Evolutionary conservation across 2,329 filamentous ascomycete species (phyloP).

Genomic region (Sporothrix pallida): DNA sequence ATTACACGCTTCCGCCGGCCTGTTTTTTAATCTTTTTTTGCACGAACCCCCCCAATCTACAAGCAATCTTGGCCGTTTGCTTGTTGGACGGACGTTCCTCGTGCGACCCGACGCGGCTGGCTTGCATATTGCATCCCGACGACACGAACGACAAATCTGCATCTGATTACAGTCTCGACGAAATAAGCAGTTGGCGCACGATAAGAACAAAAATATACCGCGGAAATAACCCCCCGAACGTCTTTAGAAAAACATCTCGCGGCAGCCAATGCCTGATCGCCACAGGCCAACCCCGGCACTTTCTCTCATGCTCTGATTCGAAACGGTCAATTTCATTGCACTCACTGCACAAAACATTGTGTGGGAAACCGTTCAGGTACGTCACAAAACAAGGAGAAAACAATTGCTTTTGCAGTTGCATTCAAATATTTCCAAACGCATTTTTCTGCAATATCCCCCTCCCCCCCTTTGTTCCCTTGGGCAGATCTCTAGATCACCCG

Average conservation of each 20-base stretch:
- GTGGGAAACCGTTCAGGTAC: slow-evolving; percentile 10
- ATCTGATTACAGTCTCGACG: slow-evolving; percentile 9
- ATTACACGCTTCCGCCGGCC: slow-evolving; percentile 16
- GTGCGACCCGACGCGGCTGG: slow-evolving; percentile 21
- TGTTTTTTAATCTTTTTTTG: background rate
- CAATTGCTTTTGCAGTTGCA: too few relatives aligned
- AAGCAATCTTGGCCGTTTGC: background rate
- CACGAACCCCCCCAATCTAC: background rate
- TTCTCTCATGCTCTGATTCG: slow-evolving; percentile 30
- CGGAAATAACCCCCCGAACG: background rate
- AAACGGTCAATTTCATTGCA: background rate
- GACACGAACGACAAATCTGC: slow-evolving; percentile 19
- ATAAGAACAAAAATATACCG: background rate
- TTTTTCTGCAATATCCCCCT: background rate
- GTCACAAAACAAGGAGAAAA: background rate
- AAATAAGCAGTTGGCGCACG: background rate
- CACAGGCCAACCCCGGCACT: slow-evolving; percentile 25
- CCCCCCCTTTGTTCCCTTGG: slow-evolving; percentile 1
- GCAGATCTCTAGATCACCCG: slow-evolving; percentile 4
- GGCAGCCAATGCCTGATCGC: slow-evolving; percentile 30
- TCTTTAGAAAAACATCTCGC: background rate
- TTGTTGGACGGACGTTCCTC: slow-evolving; percentile 22
- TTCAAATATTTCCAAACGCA: background rate
- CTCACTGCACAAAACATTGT: background rate
- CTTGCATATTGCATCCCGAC: slow-evolving; percentile 20